A percentile compares a stretch with the other conserved stretches of the same genome.
Conservation (phyloP, 2,329 filamentous ascomycete genomes). For the Colletotrichum lini region DNA sequence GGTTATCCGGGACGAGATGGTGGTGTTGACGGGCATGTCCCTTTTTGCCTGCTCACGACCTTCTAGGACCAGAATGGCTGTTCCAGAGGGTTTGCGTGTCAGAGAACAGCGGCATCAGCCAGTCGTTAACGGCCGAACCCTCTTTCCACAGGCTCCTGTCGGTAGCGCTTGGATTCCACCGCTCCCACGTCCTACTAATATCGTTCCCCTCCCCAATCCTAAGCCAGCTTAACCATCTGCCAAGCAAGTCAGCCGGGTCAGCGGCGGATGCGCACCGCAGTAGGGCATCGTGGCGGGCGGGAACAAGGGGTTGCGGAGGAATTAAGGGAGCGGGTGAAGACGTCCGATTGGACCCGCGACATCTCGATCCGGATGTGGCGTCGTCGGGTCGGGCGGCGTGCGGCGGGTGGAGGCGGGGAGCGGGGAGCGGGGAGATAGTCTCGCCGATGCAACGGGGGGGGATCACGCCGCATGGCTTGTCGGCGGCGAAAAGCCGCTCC, state of each 20-base stretch:
- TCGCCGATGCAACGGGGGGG: neutral
- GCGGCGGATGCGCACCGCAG: neutral
- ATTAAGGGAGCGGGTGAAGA: neutral
- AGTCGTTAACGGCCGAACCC: too few relatives aligned
- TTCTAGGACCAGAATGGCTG: neutral
- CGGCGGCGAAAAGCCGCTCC: neutral
- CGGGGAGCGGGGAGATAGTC: constrained; percentile 1
- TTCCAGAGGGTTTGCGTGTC: too few relatives aligned
- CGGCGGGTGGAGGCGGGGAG: neutral
- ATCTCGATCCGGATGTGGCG: neutral
- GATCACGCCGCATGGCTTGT: too few relatives aligned
- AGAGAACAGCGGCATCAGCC: too few relatives aligned
- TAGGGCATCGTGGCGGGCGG: neutral
- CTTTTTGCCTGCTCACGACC: too few relatives aligned
- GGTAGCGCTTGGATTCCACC: neutral
- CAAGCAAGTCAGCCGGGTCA: neutral
- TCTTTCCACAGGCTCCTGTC: neutral
- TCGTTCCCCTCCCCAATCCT: neutral
- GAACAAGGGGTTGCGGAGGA: neutral
- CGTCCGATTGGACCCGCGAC: neutral
- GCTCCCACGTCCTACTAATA: neutral
- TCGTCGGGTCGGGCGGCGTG: neutral
- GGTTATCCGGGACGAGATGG: neutral
- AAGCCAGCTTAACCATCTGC: neutral
- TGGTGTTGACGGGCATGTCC: too few relatives aligned